These are phyloP conservation scores for Xylaria acuta DNA, from an alignment of 495 filamentous ascomycete genomes.

Conservation along the genomic window DNA sequence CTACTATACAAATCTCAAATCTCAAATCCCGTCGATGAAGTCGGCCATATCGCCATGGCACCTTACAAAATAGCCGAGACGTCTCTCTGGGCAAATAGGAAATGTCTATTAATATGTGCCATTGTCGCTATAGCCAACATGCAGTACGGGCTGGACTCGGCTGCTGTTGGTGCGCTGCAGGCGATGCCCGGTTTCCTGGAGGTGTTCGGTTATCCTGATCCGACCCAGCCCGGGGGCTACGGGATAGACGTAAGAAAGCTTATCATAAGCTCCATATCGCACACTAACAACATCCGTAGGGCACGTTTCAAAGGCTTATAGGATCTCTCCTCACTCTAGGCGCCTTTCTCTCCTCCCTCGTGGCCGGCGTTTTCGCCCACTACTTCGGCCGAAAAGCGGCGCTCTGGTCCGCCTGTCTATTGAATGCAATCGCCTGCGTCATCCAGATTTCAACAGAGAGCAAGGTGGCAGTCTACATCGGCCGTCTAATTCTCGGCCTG, in stretches of 20 bases:
- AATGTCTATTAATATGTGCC: conserved; percentile 48
- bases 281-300: conserved; percentile 29
- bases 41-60: conserved; percentile 19
- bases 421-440: conserved; percentile 51
- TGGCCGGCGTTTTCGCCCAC: conserved; percentile 49
- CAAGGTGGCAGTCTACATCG: conserved; percentile 55
- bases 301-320: conserved; percentile 49
- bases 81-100: conserved; percentile 49
- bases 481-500: conserved; percentile 58
- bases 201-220: conserved; percentile 53
- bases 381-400: conserved; percentile 52
- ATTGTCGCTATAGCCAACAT: conserved; percentile 50
- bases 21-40: background rate
- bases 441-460: conserved; percentile 56
- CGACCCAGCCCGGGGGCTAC: conserved; percentile 36
- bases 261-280: background rate
- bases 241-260: conserved; percentile 39
- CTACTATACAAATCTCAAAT: background rate
- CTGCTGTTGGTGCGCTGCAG: conserved; percentile 49
- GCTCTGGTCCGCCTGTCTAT: conserved; percentile 53
- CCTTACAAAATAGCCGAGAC: conserved; percentile 40
- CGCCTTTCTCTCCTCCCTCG: conserved; percentile 45
- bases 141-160: conserved; percentile 53
- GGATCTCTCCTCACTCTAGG: conserved; percentile 51
- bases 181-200: conserved; percentile 55